Evolutionary conservation across 441 rosid genomes (phyloP), one percentile per base, ranked within the genome.

Genomic region (Iberis amara): DNA sequence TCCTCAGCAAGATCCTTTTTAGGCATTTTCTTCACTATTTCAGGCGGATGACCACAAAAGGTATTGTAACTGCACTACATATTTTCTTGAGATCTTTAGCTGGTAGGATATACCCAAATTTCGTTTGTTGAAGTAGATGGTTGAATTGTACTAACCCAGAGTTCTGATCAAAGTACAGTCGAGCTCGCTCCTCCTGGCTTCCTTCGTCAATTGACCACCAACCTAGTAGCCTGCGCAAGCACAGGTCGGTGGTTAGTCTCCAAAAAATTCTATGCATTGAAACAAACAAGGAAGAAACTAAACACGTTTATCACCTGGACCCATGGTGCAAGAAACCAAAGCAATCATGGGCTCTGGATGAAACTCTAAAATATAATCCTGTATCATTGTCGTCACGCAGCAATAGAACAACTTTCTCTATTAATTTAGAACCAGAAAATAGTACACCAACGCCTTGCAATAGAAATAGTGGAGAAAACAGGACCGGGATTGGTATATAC

Each of bases 191-290:
- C 79, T 92, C 98, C 56, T 69, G 61, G 55, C 97, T 89, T 65
- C 85, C 96, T 71, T 89, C 97, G 64, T 92, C 98, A 56, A 92
- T 89, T 50, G 98, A 92, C 98, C 98, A 92, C 98, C 98, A 92
- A 45, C 98, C 98, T 51, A 92, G 57, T 45, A 92, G 64, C 78
- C 98, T 92, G 76, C 30, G 66, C 43, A 42, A 30, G 8, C 8
- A 30, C 7, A 30, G n/a, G n/a, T n/a, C n/a, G n/a, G n/a, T n/a
- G 59, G 37, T 51, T 23, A 27, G 31, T 41, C 48, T 40, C 46
- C 42, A 47, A 27, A 28, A 33, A 0, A n/a, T 46, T 32, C 21
- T 52, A 15, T 11, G 46, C 11, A 37, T 3, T 51, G 7, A 52
- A 51, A 45, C 26, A 13, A 8, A 30, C 6, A 30, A 30, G 28